Evolutionary conservation across 2,329 filamentous ascomycete species (phyloP).

Genomic region (Knufia fluminis): DNA sequence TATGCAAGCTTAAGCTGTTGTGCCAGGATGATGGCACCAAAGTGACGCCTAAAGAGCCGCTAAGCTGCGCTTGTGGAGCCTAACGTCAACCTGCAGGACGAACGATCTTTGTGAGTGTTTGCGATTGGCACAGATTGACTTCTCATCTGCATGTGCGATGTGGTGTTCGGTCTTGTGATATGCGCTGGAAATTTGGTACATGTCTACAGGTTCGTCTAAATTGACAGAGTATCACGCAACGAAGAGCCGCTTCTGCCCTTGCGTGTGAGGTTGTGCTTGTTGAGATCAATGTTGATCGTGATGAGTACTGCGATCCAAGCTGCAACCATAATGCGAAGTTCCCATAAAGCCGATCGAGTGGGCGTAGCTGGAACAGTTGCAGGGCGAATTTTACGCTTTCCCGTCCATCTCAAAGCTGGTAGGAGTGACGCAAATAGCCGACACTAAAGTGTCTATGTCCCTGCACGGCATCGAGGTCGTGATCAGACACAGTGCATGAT

Average conservation of each 20-base stretch:
- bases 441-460: not conserved
- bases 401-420: not conserved
- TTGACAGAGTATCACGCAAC: no score
- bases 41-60: not conserved
- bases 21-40: slow-evolving; percentile 1
- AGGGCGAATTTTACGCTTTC: no score
- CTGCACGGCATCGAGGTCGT: not conserved
- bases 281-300: not conserved
- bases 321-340: not conserved
- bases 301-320: no score
- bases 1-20: slow-evolving; percentile 1
- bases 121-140: not conserved
- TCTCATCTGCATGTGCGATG: not conserved
- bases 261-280: not conserved
- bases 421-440: not conserved
- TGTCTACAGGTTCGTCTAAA: not conserved
- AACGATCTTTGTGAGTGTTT: not conserved
- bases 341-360: not conserved
- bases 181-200: not conserved
- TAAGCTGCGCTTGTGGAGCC: not conserved
- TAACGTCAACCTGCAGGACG: not conserved
- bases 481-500: no score
- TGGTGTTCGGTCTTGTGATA: slow-evolving; percentile 6
- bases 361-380: no score
- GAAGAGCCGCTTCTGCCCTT: not conserved